Evolutionary conservation across 352 stramenopile genomes (phyloP).

Genomic region (Globisporangium nodosum): DNA sequence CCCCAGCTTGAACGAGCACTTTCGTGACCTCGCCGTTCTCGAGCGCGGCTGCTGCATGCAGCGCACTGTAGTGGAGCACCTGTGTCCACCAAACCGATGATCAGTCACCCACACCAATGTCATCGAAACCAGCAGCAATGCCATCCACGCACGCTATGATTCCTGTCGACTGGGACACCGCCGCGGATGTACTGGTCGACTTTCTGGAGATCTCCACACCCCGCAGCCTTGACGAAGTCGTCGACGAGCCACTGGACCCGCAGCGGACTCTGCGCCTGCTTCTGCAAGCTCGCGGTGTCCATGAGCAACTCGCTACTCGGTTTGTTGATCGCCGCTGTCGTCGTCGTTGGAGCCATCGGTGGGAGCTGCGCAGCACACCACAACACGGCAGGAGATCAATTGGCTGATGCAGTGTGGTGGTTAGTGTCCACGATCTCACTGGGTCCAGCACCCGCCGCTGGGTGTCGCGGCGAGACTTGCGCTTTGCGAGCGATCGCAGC

Average conservation of each 20-base stretch:
- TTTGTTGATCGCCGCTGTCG: not conserved
- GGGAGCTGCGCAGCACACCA: not conserved
- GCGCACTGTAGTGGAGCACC: slow-evolving; percentile 42
- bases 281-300: slow-evolving; percentile 20
- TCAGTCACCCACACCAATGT: not conserved
- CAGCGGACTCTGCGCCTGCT: slow-evolving; percentile 42
- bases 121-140: not conserved
- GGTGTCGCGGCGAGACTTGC: slow-evolving; percentile 17
- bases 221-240: slow-evolving; percentile 49
- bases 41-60: slow-evolving; percentile 40
- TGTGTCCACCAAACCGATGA: slow-evolving; percentile 4
- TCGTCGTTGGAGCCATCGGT: not conserved
- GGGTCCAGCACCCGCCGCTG: slow-evolving; percentile 17
- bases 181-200: slow-evolving; percentile 47
- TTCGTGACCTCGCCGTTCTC: slow-evolving; percentile 26
- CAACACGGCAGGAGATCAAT: not conserved
- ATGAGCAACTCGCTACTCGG: not conserved
- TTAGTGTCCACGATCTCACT: slow-evolving; percentile 3
- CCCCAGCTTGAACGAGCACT: slow-evolving; percentile 40
- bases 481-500: slow-evolving; percentile 28
- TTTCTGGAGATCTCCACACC: slow-evolving; percentile 28
- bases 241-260: slow-evolving; percentile 50
- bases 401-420: not conserved
- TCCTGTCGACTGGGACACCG: slow-evolving; percentile 44
- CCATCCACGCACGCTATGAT: slow-evolving; percentile 34